phyloP scores from a whole-genome alignment of 352 stramenopile genomes.

The Globisporangium irregulare region DNA sequence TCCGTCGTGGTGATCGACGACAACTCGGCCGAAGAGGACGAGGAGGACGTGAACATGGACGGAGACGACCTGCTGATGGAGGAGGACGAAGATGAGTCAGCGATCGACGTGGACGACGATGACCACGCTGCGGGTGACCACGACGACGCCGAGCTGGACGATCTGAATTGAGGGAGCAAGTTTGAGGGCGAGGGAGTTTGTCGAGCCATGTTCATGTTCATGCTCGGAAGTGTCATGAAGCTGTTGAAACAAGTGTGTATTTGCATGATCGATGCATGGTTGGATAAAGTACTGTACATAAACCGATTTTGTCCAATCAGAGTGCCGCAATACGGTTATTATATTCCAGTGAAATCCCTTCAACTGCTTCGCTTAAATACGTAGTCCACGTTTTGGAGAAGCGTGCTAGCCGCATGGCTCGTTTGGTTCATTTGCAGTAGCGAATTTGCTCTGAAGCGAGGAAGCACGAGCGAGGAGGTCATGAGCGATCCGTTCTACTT shows the following conservation, averaged over 20 bases:
- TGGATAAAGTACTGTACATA: conserved; percentile 15
- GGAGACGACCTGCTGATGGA: conserved; percentile 36
- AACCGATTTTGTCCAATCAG: conserved; percentile 27
- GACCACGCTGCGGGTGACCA: conserved; percentile 31
- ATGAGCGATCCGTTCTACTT: conserved; percentile 89
- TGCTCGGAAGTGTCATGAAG: neutral
- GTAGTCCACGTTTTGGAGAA: neutral
- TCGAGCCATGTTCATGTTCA: neutral
- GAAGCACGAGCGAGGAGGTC: conserved; percentile 1
- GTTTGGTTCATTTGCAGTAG: neutral
- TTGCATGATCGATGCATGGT: conserved; percentile 5
- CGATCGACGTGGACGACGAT: conserved; percentile 30
- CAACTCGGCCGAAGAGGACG: conserved; percentile 16
- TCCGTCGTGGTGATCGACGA: conserved; percentile 18
- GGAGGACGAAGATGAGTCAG: conserved; percentile 25
- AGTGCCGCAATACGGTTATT: neutral
- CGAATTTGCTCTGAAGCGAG: neutral
- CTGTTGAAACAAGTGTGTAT: neutral
- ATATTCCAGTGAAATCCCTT: neutral
- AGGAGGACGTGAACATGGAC: conserved; percentile 23
- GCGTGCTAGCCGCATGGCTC: neutral
- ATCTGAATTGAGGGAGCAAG: conserved; percentile 11
- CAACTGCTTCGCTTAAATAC: neutral
- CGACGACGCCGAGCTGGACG: conserved; percentile 21
- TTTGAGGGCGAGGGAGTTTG: neutral